These are phyloP conservation scores for Fraxinus platypoda DNA, from an alignment of 305 asterid species.

Conservation along the genomic window DNA sequence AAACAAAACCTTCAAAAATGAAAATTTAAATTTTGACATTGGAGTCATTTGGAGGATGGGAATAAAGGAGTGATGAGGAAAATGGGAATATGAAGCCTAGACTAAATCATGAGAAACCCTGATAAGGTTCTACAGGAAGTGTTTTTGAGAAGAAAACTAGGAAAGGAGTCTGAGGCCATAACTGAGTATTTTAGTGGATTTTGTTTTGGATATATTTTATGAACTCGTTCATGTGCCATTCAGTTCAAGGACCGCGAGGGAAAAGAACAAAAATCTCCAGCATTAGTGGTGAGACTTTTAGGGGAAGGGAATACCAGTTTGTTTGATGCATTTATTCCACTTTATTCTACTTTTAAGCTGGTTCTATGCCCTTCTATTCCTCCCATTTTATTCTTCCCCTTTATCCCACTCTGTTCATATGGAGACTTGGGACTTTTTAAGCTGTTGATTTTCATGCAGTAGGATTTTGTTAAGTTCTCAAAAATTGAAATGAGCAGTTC, in stretches of 20 bases:
- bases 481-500: background rate
- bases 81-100: background rate
- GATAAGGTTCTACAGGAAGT: background rate
- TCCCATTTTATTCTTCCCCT: background rate
- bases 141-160: background rate
- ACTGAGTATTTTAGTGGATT: background rate
- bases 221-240: background rate
- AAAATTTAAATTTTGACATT: background rate
- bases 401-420: background rate
- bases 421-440: background rate
- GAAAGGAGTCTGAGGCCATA: background rate
- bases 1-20: background rate
- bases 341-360: background rate
- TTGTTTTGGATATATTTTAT: too few species aligned
- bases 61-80: background rate
- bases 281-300: background rate
- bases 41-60: background rate
- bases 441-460: background rate
- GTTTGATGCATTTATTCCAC: background rate
- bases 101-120: background rate
- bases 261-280: background rate
- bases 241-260: background rate
- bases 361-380: background rate
- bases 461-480: background rate
- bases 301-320: background rate